Percentiles rank a stretch among this genome's conserved stretches.
These are phyloP conservation scores for Phaffia tasmanica DNA, from an alignment of 768 basidiomycete species.

Conservation along the genomic window DNA sequence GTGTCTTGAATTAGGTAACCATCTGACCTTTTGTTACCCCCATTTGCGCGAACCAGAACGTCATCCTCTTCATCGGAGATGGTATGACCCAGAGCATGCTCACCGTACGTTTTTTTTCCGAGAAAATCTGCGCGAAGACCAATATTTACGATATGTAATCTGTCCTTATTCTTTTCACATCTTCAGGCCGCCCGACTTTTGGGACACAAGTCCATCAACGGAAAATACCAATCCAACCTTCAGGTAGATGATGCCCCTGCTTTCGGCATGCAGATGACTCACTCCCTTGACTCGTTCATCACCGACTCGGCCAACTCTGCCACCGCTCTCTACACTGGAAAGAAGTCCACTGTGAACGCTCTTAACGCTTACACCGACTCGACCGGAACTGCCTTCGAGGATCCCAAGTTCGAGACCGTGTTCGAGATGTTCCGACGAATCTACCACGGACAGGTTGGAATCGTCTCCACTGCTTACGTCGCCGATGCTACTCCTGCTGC, in stretches of 20 bases:
- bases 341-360: conserved; percentile 39
- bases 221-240: conserved; percentile 35
- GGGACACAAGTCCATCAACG: conserved; percentile 40
- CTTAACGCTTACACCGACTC: conserved; percentile 37
- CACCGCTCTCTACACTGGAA: conserved; percentile 38
- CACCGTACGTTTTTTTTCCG: no score
- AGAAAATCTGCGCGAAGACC: no score
- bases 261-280: conserved; percentile 36
- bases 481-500: conserved; percentile 41
- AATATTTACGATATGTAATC: no score
- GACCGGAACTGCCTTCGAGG: conserved; percentile 32
- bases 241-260: conserved; percentile 30
- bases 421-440: conserved; percentile 36
- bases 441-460: conserved; percentile 37
- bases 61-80: conserved; percentile 39
- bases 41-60: conserved; percentile 28
- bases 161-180: conserved; percentile 12
- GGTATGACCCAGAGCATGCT: conserved; percentile 26
- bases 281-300: conserved; percentile 36
- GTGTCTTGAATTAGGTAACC: no score
- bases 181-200: conserved; percentile 39
- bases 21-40: no score
- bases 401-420: conserved; percentile 27
- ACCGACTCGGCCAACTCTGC: conserved; percentile 41
- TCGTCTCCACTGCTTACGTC: conserved; percentile 39